Conservation (phyloP, 1,284 basidiomycete genomes). For the Moesziomyces antarcticus region DNA sequence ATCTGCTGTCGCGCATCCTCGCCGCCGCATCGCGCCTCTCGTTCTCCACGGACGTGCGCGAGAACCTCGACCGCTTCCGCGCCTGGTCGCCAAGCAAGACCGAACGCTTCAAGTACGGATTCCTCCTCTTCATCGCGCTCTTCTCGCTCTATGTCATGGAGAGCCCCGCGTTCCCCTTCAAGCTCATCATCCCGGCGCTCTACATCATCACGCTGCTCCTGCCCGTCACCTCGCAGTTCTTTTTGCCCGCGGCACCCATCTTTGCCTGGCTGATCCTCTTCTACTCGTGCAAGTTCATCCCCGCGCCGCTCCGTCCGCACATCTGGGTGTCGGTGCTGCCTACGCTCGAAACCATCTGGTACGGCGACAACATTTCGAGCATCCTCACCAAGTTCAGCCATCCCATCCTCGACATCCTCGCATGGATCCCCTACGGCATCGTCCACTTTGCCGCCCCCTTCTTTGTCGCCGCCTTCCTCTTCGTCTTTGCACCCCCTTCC, state of each 20-base stretch:
- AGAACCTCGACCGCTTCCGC: slow-evolving; percentile 55
- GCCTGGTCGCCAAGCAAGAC: slow-evolving; percentile 48
- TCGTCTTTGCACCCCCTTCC: slow-evolving; percentile 82
- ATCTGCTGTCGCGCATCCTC: slow-evolving; percentile 56
- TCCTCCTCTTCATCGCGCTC: slow-evolving; percentile 70
- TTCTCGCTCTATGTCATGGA: slow-evolving; percentile 85
- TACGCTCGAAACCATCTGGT: slow-evolving; percentile 91
- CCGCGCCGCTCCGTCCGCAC: slow-evolving; percentile 77
- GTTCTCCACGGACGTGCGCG: slow-evolving; percentile 57
- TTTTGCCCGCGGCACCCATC: slow-evolving; percentile 87
- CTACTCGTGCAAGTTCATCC: slow-evolving; percentile 87
- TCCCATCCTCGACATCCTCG: slow-evolving; percentile 87
- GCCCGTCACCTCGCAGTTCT: slow-evolving; percentile 91
- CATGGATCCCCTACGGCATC: slow-evolving; percentile 96
- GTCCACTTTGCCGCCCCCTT: slow-evolving; percentile 85
- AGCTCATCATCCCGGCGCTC: slow-evolving; percentile 81
- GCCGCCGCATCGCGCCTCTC: slow-evolving; percentile 59
- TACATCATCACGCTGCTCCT: slow-evolving; percentile 79
- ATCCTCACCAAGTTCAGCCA: slow-evolving; percentile 93
- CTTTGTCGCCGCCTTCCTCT: slow-evolving; percentile 74
- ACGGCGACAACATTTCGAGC: slow-evolving; percentile 96
- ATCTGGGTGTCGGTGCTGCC: slow-evolving; percentile 93
- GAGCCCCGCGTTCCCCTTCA: slow-evolving; percentile 76
- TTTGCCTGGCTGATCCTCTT: slow-evolving; percentile 77
- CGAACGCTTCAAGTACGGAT: slow-evolving; percentile 62